Base-by-base conservation (phyloP, 75 land plant species). In the Pinus taeda region DNA sequence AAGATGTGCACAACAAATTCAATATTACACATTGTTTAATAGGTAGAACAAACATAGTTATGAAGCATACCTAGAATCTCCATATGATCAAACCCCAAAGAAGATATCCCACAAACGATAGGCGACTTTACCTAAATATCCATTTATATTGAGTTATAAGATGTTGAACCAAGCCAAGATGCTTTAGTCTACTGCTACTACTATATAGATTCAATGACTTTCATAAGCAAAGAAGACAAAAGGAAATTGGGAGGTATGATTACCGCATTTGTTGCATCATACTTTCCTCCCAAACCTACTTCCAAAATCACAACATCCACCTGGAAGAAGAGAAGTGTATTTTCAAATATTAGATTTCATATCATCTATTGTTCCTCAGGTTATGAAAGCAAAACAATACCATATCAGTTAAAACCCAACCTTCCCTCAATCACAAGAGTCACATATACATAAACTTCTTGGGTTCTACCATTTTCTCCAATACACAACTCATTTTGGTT, bases 221-320 rank as follows among this genome's bases (percentile, higher is more conserved):
- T 39, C 8, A 2, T 3, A 15, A 69, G 26, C 9, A 63, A 74
- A 33, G 11, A 59, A 59, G 2, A 14, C 15, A 9, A 58, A 18
- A 57, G 29, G 11, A 58, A 53, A 56, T 61, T 21, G 66, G 30
- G 65, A 62, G 42, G 20, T 60, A 60, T 62, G 29, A 79, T 82
- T 90, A 95, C 98, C 84, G 91, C 89, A 88, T 95, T 95, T 69
- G 98, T 95, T 37, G 98, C 82, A 75, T 95, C 98, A 33, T 80
- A 77, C 26, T 73, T 79, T 30, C 98, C 98, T 11, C 98, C 98
- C 30, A 95, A 66, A 73, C 98, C 98, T 78, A 95, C 98, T 80
- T 95, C 98, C 83, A 95, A 70, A 60, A 95, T 87, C 57, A 93
- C 95, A 85, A 95, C 98, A 81, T 95, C 98, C 21, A 95, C 96